These are phyloP conservation scores for Podila horticola DNA, from an alignment of 192 early-diverging fungal genomes.

Conservation along the genomic window DNA sequence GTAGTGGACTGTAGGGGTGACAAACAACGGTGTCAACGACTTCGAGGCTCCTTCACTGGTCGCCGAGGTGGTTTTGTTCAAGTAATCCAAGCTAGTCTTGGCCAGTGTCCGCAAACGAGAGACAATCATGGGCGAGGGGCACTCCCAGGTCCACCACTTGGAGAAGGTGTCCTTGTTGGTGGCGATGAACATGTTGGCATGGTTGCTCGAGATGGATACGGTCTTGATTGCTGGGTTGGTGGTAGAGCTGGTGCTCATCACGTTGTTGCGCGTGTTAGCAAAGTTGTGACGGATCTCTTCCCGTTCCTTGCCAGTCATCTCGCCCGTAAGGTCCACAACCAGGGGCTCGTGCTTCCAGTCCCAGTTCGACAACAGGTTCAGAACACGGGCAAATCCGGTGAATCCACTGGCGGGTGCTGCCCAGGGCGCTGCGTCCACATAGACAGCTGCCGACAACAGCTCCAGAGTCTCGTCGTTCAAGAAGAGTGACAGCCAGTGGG, in stretches of 20 bases:
- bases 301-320: constrained; percentile 57
- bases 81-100: constrained; percentile 60
- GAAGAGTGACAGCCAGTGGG: constrained; percentile 80
- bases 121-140: constrained; percentile 66
- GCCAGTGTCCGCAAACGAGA: constrained; percentile 74
- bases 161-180: constrained; percentile 71
- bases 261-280: constrained; percentile 59
- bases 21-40: constrained; percentile 73
- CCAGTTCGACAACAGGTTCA: constrained; percentile 79
- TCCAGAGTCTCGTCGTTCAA: constrained; percentile 85
- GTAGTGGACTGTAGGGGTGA: constrained; percentile 84
- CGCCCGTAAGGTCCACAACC: constrained; percentile 81
- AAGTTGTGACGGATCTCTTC: constrained; percentile 64
- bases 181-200: constrained; percentile 72
- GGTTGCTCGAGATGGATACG: constrained; percentile 39
- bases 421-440: constrained; percentile 70
- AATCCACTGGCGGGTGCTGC: constrained; percentile 70
- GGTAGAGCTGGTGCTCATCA: constrained; percentile 21
- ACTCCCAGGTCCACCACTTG: constrained; percentile 65
- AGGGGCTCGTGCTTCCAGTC: constrained; percentile 82
- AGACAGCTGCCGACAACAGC: constrained; percentile 76
- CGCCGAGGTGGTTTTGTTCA: constrained; percentile 27
- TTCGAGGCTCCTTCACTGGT: constrained; percentile 28
- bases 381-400: constrained; percentile 79
- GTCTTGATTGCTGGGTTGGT: constrained; percentile 23